Evolutionary conservation across 306 rosid genomes (phyloP).

Genomic region (Coriaria nepalensis): DNA sequence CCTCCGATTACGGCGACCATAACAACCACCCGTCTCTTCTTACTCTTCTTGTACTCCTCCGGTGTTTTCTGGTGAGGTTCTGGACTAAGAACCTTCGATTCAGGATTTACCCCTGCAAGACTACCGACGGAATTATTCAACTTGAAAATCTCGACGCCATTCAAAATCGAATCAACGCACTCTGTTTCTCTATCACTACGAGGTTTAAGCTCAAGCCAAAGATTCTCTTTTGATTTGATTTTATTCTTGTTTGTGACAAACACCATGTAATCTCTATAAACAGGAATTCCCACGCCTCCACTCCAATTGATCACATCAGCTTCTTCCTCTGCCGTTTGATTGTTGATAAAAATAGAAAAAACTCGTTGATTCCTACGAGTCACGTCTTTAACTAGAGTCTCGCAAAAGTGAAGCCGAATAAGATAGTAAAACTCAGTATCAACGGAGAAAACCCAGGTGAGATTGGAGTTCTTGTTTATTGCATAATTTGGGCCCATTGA

Average conservation of each 20-base stretch:
- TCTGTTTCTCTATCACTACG: fast-evolving
- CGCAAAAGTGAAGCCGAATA: constrained; percentile 18
- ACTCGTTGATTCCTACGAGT: background rate
- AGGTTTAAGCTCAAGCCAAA: constrained; percentile 2
- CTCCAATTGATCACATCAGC: background rate
- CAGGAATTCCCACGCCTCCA: background rate
- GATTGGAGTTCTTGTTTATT: constrained; percentile 1
- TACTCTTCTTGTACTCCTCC: background rate
- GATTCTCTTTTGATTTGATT: background rate
- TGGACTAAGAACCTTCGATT: background rate
- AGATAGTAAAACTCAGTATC: constrained; percentile 10
- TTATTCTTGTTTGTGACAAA: background rate
- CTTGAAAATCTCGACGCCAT: constrained; percentile 18
- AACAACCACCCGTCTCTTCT: background rate
- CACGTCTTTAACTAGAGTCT: background rate
- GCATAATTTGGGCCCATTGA: background rate
- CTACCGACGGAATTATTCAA: background rate
- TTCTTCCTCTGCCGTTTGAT: background rate
- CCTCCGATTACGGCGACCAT: too few species aligned
- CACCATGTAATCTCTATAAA: constrained; percentile 3
- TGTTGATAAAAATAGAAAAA: constrained; percentile 1
- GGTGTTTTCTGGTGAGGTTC: background rate
- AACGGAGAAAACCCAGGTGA: constrained; percentile 10
- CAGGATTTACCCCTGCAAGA: constrained; percentile 9
- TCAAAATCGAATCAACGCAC: background rate